Evolutionary conservation across 169 alveolate genomes (phyloP), one percentile per base, ranked within the genome.

Genomic region (Plasmodium knowlesi): DNA sequence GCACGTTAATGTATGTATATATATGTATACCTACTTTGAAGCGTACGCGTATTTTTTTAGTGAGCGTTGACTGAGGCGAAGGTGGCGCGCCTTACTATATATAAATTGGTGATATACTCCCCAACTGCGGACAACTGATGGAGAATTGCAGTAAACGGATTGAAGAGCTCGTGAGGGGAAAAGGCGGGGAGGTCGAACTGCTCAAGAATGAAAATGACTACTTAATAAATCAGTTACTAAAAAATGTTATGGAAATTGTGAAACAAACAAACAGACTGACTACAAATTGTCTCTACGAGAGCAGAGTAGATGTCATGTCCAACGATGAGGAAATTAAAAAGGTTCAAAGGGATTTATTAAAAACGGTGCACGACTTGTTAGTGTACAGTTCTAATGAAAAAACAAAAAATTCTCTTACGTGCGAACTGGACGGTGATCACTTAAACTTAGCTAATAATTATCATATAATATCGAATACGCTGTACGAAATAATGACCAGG

Each of bases 91-190:
- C 1, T 39, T 39, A 19, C 34, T 34, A n/a, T 5, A 12, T 3
- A 6, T 28, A 25, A 19, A 1, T 4, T 0, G 76, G 41, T 25
- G 8, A 6, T 19, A 6, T 22, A 25, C 6, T 67, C 19, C 34
- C 41, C 34, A 1, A 50, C 19, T 22, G 6, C 61, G 22, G n/a
- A 50, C 22, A 28, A 5, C 46, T 3, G 30, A 91, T 83, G 95
- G 95, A 91, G 43, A 32, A 78, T 32, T 91, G 86, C 72, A 61
- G 92, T 3, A 83, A 74, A 34, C 76, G 80, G 76, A 57, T 83
- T 25, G 93, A 92, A 34, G 91, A 81, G 25, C 53, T 95, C 43
- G 19, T 93, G 50, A 92, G 76, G 83, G 93, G 84, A 22, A 91
- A 81, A 10, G 43, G 9, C 9, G 25, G 46, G 0, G 32, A 34